Conservation (phyloP, 2,329 filamentous ascomycete species). For the Madurella fahalii region DNA sequence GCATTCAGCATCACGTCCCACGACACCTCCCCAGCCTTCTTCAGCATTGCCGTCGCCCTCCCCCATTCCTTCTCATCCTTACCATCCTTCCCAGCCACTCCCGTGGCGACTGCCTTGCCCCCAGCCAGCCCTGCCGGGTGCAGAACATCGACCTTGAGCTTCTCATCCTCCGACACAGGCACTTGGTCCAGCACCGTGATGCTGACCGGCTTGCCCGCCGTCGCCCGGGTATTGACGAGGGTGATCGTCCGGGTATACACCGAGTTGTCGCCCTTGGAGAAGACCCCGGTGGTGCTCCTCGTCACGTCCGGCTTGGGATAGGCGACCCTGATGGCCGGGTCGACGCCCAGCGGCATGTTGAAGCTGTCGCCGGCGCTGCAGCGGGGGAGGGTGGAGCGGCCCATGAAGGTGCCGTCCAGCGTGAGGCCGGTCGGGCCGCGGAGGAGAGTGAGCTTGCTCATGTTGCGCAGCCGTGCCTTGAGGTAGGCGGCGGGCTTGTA, state of each 20-base stretch:
- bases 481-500: slow-evolving; percentile 58
- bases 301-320: slow-evolving; percentile 55
- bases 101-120: slow-evolving; percentile 27
- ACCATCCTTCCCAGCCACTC: slow-evolving; percentile 23
- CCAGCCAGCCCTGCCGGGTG: slow-evolving; percentile 46
- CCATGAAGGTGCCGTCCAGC: slow-evolving; percentile 61
- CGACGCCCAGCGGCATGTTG: slow-evolving; percentile 53
- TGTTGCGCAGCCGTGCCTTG: slow-evolving; percentile 53
- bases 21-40: slow-evolving; percentile 53
- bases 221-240: slow-evolving; percentile 47
- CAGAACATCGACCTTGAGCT: slow-evolving; percentile 48
- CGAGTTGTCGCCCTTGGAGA: slow-evolving; percentile 49
- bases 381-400: slow-evolving; percentile 51
- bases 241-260: slow-evolving; percentile 47
- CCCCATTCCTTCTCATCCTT: slow-evolving; percentile 47
- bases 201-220: slow-evolving; percentile 37
- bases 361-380: slow-evolving; percentile 53
- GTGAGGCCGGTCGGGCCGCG: slow-evolving; percentile 54
- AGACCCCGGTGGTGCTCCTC: slow-evolving; percentile 48
- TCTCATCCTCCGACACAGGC: slow-evolving; percentile 58
- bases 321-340: slow-evolving; percentile 51
- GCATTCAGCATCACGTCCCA: slow-evolving; percentile 58
- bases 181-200: slow-evolving; percentile 57
- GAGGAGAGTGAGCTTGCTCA: slow-evolving; percentile 52
- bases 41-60: slow-evolving; percentile 48